A percentile compares a stretch with the other conserved stretches of the same genome.
These are phyloP conservation scores for Erythrobasidium hasegawianum DNA, from an alignment of 1,284 basidiomycete species.

Conservation along the genomic window DNA sequence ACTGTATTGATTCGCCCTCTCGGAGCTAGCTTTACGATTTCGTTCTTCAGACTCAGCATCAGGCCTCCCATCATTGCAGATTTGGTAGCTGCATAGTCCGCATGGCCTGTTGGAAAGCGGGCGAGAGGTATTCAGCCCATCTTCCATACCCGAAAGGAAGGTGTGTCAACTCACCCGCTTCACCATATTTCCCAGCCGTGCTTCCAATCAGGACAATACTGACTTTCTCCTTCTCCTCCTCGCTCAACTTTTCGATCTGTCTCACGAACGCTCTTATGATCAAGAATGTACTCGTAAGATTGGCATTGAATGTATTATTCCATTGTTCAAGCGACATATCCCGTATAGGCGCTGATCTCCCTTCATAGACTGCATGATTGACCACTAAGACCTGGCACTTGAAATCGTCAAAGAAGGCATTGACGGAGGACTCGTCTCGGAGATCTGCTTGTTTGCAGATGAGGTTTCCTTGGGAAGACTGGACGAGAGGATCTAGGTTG, in stretches of 20 bases:
- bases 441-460: slow-evolving; percentile 59
- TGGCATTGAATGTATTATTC: slow-evolving; percentile 61
- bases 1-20: slow-evolving; percentile 66
- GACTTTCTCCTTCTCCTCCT: slow-evolving; percentile 55
- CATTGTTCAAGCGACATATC: slow-evolving; percentile 64
- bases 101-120: slow-evolving; percentile 23
- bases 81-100: slow-evolving; percentile 43
- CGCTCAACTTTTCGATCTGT: slow-evolving; percentile 53
- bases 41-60: slow-evolving; percentile 66
- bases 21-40: slow-evolving; percentile 70
- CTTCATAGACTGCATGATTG: slow-evolving; percentile 61
- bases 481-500: slow-evolving; percentile 53
- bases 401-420: slow-evolving; percentile 47
- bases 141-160: slow-evolving; percentile 48
- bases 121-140: not conserved
- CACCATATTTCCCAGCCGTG: slow-evolving; percentile 68
- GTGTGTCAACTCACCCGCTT: slow-evolving; percentile 64
- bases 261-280: slow-evolving; percentile 61
- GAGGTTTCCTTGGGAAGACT: slow-evolving; percentile 48
- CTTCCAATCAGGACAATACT: slow-evolving; percentile 65
- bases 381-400: slow-evolving; percentile 47
- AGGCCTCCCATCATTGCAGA: slow-evolving; percentile 70
- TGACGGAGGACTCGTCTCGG: slow-evolving; percentile 58
- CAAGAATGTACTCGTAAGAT: slow-evolving; percentile 59
- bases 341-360: slow-evolving; percentile 55